A percentile compares a stretch with the other conserved stretches of the same genome.
Evolutionary conservation across 148 eudicot genomes (phyloP).

Genomic region (Vaccinium macrocarpon): DNA sequence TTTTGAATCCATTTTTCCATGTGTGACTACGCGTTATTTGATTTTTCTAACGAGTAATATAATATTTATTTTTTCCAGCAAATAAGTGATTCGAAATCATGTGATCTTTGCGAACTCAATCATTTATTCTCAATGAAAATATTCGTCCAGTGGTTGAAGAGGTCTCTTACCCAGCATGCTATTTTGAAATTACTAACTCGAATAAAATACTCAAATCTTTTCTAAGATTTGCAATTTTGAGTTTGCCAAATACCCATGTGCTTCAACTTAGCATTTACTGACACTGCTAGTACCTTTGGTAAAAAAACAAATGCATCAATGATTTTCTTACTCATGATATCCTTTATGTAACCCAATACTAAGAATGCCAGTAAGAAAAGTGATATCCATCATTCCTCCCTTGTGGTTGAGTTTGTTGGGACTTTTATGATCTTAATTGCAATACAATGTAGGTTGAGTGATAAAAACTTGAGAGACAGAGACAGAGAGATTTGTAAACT

Average conservation of each 20-base stretch:
- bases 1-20: background rate
- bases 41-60: background rate
- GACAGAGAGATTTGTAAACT: background rate
- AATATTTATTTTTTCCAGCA: background rate
- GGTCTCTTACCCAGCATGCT: no score
- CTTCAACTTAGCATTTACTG: no score
- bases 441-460: background rate
- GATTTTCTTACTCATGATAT: no score
- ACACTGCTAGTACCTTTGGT: no score
- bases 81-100: background rate
- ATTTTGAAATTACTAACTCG: no score
- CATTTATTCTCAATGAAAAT: background rate
- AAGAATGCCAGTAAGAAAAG: background rate
- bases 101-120: background rate
- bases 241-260: no score
- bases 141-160: no score
- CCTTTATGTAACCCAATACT: background rate
- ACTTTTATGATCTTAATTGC: background rate
- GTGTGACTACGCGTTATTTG: background rate
- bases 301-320: no score
- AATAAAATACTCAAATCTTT: background rate
- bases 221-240: background rate
- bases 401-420: background rate
- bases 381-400: background rate
- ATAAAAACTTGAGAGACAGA: background rate